These are phyloP conservation scores for Geranium brycei DNA, from an alignment of 345 rosid species.

Conservation along the genomic window DNA sequence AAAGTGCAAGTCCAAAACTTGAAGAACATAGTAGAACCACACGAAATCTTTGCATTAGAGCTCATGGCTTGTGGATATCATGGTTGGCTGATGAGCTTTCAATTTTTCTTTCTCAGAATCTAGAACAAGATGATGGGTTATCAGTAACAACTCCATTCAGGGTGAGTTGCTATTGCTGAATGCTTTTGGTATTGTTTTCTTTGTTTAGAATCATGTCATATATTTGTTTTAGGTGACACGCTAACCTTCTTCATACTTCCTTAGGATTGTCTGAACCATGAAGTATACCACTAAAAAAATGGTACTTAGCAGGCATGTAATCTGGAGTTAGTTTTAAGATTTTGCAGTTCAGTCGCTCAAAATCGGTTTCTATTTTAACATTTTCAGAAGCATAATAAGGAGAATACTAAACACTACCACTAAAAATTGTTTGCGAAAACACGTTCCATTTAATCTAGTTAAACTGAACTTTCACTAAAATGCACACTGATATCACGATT, in stretches of 20 bases:
- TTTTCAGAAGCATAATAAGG: too few relatives aligned
- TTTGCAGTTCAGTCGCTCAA: not conserved
- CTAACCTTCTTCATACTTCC: not conserved
- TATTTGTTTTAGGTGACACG: not conserved
- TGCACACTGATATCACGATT: too few relatives aligned
- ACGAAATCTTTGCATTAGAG: constrained; percentile 69
- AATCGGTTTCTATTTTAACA: too few relatives aligned
- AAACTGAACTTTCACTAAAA: too few relatives aligned
- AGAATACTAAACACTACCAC: too few relatives aligned
- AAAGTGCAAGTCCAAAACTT: constrained; percentile 58
- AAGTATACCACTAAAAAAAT: too few relatives aligned
- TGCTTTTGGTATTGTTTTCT: not conserved
- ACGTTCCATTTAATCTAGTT: too few relatives aligned
- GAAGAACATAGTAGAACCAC: constrained; percentile 46
- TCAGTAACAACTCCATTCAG: constrained; percentile 56
- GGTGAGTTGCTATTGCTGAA: constrained; percentile 31
- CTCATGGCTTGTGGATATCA: constrained; percentile 80
- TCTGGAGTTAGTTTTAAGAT: not conserved
- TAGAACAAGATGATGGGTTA: constrained; percentile 70
- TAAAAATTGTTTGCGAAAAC: too few relatives aligned
- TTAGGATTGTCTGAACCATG: too few relatives aligned
- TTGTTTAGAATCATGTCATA: not conserved
- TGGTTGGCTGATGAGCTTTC: constrained; percentile 85
- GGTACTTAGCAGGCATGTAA: not conserved
- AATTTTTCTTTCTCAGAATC: constrained; percentile 50